Evolutionary conservation across 768 basidiomycete species (phyloP).

Genomic region (Suillus subaureus): DNA sequence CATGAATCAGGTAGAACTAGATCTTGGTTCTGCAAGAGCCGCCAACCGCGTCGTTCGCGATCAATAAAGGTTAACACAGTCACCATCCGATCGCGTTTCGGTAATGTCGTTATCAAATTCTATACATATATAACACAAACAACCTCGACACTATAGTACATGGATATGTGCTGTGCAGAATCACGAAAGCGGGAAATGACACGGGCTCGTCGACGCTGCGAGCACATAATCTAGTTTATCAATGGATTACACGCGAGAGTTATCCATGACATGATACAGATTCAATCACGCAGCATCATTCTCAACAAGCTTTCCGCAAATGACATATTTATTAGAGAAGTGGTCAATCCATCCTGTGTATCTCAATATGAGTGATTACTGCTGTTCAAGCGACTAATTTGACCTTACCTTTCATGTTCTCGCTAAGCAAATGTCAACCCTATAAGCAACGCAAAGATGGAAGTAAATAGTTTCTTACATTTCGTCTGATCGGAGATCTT

Average conservation of each 20-base stretch:
- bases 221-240: background rate
- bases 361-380: constrained; percentile 7
- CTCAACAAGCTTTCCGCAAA: constrained; percentile 88
- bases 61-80: constrained; percentile 3
- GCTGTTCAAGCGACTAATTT: background rate
- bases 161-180: background rate
- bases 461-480: constrained; percentile 55
- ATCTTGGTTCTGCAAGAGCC: constrained; percentile 1
- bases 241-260: background rate
- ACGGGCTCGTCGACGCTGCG: background rate
- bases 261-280: background rate
- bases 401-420: constrained; percentile 82
- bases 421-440: constrained; percentile 46
- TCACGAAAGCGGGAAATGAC: background rate
- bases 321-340: constrained; percentile 89
- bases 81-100: constrained; percentile 11
- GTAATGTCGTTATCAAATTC: background rate
- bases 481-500: constrained; percentile 78
- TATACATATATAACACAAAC: background rate
- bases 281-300: constrained; percentile 51
- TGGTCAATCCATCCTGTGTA: constrained; percentile 89
- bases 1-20: constrained; percentile 12
- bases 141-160: background rate
- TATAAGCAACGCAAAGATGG: background rate
- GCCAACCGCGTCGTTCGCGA: background rate